Conservation (phyloP, 768 basidiomycete species). For the Rubroboletus pulcherrimus region DNA sequence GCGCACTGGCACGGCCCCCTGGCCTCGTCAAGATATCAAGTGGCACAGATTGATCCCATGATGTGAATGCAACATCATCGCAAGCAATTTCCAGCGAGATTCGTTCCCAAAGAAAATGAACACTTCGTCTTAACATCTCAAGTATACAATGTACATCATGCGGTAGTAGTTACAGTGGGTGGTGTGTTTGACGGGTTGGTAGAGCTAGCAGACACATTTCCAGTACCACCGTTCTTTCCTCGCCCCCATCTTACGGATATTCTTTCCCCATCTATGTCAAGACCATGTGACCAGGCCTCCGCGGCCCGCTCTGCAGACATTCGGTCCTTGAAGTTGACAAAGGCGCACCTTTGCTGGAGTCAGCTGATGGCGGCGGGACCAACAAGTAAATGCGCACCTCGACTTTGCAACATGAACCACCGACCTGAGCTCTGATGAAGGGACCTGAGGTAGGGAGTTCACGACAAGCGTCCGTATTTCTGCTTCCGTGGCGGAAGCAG, state of each 20-base stretch:
- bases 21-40: neutral
- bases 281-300: constrained; percentile 83
- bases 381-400: constrained; percentile 39
- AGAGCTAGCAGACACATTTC: constrained; percentile 31
- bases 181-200: neutral
- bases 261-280: constrained; percentile 78
- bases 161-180: constrained; percentile 4
- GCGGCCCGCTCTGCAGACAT: constrained; percentile 83
- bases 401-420: constrained; percentile 84
- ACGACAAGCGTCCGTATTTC: constrained; percentile 71
- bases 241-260: constrained; percentile 88
- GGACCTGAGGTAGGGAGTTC: constrained; percentile 59
- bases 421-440: constrained; percentile 70
- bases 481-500: constrained; percentile 64
- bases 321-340: constrained; percentile 88
- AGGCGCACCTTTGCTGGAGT: constrained; percentile 69
- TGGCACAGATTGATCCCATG: neutral
- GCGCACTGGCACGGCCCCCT: constrained; percentile 7
- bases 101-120: neutral
- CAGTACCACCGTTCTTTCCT: constrained; percentile 44
- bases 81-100: neutral
- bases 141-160: constrained; percentile 11
- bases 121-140: neutral
- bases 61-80: neutral
- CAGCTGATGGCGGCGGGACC: neutral